Percentiles rank a stretch among this genome's conserved stretches.
Conservation (phyloP, 495 filamentous ascomycete species). For the Aspergillus homomorphus region DNA sequence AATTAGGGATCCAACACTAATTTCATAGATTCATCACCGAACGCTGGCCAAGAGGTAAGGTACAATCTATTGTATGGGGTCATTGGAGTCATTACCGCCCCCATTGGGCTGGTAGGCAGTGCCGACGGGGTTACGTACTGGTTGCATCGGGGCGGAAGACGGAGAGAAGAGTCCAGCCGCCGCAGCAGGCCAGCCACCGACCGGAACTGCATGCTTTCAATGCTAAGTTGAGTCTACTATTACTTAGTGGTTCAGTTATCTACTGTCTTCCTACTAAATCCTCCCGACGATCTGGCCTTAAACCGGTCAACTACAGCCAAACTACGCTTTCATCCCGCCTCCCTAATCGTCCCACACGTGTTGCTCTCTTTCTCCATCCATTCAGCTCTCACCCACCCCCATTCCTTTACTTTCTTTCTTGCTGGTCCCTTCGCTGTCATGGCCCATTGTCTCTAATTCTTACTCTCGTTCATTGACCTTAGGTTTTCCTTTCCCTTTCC, state of each 20-base stretch:
- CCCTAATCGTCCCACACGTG: slow-evolving; percentile 23
- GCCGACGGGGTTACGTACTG: neutral
- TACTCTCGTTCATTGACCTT: slow-evolving; percentile 41
- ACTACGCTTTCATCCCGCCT: slow-evolving; percentile 35
- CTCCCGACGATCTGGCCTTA: slow-evolving; percentile 37
- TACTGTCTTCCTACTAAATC: too few species aligned
- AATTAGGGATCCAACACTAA: too few species aligned
- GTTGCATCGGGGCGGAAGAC: neutral
- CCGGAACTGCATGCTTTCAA: neutral
- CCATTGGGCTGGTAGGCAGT: too few species aligned
- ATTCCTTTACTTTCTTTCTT: slow-evolving; percentile 19
- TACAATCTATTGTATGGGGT: too few species aligned
- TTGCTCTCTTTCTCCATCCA: slow-evolving; percentile 24
- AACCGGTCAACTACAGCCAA: slow-evolving; percentile 25
- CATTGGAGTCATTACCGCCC: too few species aligned
- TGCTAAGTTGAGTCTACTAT: too few species aligned
- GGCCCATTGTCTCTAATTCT: slow-evolving; percentile 27
- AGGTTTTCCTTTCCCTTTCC: slow-evolving; percentile 19
- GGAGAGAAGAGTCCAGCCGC: neutral
- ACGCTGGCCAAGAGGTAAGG: too few species aligned
- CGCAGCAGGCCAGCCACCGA: neutral
- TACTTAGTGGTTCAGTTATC: too few species aligned
- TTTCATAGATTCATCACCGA: too few species aligned
- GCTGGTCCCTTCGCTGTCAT: slow-evolving; percentile 30
- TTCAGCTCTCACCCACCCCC: slow-evolving; percentile 15